A percentile compares a stretch with the other conserved stretches of the same genome.
These are phyloP conservation scores for Fraxinus angustifolia DNA, from an alignment of 305 asterid genomes.

Conservation along the genomic window DNA sequence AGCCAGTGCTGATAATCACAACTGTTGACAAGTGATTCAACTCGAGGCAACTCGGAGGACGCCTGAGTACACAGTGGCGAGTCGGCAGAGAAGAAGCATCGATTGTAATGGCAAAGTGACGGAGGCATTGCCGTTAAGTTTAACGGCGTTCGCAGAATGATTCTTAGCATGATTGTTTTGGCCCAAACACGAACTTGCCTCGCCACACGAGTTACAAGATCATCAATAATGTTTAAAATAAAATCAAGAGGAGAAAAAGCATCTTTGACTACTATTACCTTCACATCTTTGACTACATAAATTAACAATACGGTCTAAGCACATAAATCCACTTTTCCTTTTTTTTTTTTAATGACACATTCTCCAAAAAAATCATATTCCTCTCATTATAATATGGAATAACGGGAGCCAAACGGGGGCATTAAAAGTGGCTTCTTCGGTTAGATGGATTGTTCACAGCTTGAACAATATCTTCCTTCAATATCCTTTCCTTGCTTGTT, in stretches of 20 bases:
- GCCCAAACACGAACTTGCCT: not conserved
- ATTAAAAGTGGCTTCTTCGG: not conserved
- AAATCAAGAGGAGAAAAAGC: not conserved
- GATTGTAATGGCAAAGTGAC: not conserved
- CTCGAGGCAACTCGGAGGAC: constrained; percentile 26
- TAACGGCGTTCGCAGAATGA: not conserved
- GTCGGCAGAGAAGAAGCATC: constrained; percentile 20
- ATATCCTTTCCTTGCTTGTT: no score
- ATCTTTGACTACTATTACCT: not conserved
- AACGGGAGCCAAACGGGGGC: not conserved
- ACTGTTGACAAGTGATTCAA: constrained; percentile 33
- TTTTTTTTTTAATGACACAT: not conserved
- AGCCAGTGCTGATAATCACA: constrained; percentile 56
- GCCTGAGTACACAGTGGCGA: constrained; percentile 16
- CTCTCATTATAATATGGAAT: not conserved
- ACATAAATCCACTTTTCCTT: not conserved
- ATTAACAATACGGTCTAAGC: not conserved
- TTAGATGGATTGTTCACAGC: not conserved
- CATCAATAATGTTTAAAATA: not conserved
- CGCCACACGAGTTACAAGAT: not conserved
- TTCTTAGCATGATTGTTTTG: constrained; percentile 26
- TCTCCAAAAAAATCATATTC: not conserved
- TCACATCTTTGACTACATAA: not conserved
- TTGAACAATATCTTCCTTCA: not conserved
- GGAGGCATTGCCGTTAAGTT: constrained; percentile 17